Evolutionary conservation across 805 yeast species (phyloP).

Genomic region (Nematodospora valgi): DNA sequence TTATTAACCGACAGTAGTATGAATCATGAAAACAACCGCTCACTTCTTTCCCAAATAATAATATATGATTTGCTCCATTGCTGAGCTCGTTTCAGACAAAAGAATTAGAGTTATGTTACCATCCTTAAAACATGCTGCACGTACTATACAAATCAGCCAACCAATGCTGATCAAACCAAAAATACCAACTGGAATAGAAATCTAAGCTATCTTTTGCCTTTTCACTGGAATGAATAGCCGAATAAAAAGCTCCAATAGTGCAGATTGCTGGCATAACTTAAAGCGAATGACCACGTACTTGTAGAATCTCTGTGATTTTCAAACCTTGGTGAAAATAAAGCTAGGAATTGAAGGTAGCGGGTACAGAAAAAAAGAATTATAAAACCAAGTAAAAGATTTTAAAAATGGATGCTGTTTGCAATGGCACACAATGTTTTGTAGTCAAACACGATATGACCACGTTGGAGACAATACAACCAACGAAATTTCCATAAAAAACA

Average conservation of each 20-base stretch:
- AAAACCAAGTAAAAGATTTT: constrained; percentile 50
- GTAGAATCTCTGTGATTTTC: constrained; percentile 41
- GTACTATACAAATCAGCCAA: constrained; percentile 47
- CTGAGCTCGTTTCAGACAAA: constrained; percentile 47
- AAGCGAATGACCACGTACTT: constrained; percentile 38
- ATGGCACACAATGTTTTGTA: constrained; percentile 49
- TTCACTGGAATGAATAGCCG: constrained; percentile 66
- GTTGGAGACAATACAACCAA: constrained; percentile 53
- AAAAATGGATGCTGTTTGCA: constrained; percentile 56
- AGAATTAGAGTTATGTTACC: constrained; percentile 34
- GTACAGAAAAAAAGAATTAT: constrained; percentile 57
- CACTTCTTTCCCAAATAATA: constrained; percentile 62
- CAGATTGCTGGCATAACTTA: constrained; percentile 61
- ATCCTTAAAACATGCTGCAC: constrained; percentile 51
- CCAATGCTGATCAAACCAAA: constrained; percentile 54
- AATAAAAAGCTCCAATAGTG: constrained; percentile 71
- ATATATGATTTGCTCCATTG: constrained; percentile 59
- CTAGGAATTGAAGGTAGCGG: constrained; percentile 26
- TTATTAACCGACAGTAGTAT: constrained; percentile 58
- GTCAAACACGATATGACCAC: constrained; percentile 52
- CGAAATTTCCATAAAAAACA: constrained; percentile 66
- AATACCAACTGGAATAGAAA: constrained; percentile 62
- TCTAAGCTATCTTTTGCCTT: constrained; percentile 59
- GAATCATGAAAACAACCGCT: constrained; percentile 61
- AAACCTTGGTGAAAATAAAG: constrained; percentile 4